Evolutionary conservation across 1,139 yeast genomes (phyloP).

Genomic region (Pichia cactophila): DNA sequence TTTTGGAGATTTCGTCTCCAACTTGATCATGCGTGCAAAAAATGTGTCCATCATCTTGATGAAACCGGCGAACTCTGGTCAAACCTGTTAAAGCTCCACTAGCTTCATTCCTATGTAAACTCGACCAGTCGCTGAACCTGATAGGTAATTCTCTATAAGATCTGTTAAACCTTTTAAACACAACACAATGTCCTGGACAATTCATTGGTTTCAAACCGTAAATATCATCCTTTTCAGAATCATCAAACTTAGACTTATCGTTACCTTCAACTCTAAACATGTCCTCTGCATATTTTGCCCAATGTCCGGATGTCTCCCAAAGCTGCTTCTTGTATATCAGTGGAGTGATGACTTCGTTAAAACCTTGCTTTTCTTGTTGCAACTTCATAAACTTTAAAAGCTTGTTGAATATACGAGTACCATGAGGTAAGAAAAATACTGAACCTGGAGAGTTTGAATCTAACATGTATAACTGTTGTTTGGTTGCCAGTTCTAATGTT

Average conservation of each 20-base stretch:
- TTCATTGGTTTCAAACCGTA: conserved; percentile 96
- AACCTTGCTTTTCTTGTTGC: conserved; percentile 75
- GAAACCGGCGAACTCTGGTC: conserved; percentile 95
- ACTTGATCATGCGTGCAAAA: conserved; percentile 91
- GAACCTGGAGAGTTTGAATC: conserved; percentile 84
- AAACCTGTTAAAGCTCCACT: conserved; percentile 87
- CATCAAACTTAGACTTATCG: conserved; percentile 25
- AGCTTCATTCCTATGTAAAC: conserved; percentile 90
- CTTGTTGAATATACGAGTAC: conserved; percentile 77
- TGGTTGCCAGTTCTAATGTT: conserved; percentile 46
- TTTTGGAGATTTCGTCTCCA: conserved; percentile 68
- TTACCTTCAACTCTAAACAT: conserved; percentile 76
- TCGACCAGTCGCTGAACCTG: conserved; percentile 95
- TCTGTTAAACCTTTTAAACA: conserved; percentile 81
- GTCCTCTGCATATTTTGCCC: conserved; percentile 91
- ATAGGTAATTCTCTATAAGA: conserved; percentile 92
- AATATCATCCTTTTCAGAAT: conserved; percentile 25
- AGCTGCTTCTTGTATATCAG: conserved; percentile 74
- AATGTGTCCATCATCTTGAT: conserved; percentile 97
- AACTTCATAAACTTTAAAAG: conserved; percentile 74
- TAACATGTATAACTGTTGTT: conserved; percentile 67
- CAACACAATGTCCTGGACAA: conserved; percentile 95
- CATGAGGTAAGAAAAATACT: conserved; percentile 84
- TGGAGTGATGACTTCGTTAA: conserved; percentile 91
- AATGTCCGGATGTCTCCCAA: conserved; percentile 93